Percentiles rank a stretch among this genome's conserved stretches.
These are phyloP conservation scores for Phytophthora multivora DNA, from an alignment of 352 stramenopile species.

Conservation along the genomic window DNA sequence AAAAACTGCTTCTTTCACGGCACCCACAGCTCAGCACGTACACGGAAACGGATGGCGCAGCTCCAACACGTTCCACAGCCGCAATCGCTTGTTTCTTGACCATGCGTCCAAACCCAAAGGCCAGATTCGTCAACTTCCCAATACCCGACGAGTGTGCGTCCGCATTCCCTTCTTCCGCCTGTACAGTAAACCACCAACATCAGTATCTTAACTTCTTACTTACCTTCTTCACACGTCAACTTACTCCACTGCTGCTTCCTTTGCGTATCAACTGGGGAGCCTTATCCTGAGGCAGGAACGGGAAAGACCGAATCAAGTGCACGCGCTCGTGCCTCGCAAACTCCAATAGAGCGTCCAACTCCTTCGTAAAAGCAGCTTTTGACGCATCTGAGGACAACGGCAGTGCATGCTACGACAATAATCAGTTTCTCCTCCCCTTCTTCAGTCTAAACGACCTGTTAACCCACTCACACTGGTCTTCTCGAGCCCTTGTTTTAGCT, in stretches of 20 bases:
- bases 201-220: background rate
- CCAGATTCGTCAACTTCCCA: constrained; percentile 80
- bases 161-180: constrained; percentile 26
- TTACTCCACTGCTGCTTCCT: constrained; percentile 20
- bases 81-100: constrained; percentile 87
- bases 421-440: background rate
- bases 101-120: constrained; percentile 81
- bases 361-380: constrained; percentile 56
- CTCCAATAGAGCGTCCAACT: constrained; percentile 65
- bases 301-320: constrained; percentile 63
- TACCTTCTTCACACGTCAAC: background rate
- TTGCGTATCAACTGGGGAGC: constrained; percentile 12
- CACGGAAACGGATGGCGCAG: constrained; percentile 57
- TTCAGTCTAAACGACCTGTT: background rate
- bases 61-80: constrained; percentile 75
- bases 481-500: constrained; percentile 71
- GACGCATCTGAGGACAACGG: constrained; percentile 49
- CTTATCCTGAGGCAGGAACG: constrained; percentile 52
- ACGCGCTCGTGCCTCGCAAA: constrained; percentile 48
- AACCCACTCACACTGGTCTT: constrained; percentile 55
- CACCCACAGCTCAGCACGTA: constrained; percentile 21
- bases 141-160: constrained; percentile 37
- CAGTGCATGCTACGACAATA: constrained; percentile 50
- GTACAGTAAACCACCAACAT: background rate
- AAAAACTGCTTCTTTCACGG: background rate